Percentiles rank a stretch among this genome's conserved stretches.
These are phyloP conservation scores for Cladosporium colombiae DNA, from an alignment of 2,329 filamentous ascomycete species.

Conservation along the genomic window DNA sequence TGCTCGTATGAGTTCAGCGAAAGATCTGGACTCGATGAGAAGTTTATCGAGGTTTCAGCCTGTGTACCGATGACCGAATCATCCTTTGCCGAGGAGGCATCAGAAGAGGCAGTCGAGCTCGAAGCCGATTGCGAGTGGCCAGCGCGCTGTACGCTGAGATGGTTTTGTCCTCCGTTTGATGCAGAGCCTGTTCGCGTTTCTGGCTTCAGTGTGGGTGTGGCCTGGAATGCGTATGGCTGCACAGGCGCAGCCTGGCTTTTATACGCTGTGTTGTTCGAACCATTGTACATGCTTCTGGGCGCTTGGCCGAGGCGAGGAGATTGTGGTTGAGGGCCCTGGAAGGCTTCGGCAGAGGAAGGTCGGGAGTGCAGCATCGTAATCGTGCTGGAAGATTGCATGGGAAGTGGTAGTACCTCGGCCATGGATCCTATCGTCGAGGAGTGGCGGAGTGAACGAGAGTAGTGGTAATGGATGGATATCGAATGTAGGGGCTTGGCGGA, in stretches of 20 bases:
- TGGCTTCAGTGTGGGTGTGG: constrained; percentile 56
- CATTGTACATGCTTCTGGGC: constrained; percentile 47
- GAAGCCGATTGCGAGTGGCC: constrained; percentile 38
- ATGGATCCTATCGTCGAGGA: constrained; percentile 33
- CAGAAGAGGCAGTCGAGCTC: constrained; percentile 52
- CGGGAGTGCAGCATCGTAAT: constrained; percentile 52
- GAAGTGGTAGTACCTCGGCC: constrained; percentile 50
- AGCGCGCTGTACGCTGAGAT: constrained; percentile 19
- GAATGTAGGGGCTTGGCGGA: constrained; percentile 23
- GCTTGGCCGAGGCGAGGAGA: constrained; percentile 43
- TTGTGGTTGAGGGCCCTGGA: constrained; percentile 41
- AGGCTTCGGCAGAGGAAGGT: constrained; percentile 49
- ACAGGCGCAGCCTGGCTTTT: constrained; percentile 48
- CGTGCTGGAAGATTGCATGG: constrained; percentile 48
- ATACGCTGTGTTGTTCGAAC: constrained; percentile 43
- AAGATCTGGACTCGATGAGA: constrained; percentile 57
- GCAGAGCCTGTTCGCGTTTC: constrained; percentile 59
- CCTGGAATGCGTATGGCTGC: constrained; percentile 53
- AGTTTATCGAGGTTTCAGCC: constrained; percentile 45
- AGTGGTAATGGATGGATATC: constrained; percentile 21
- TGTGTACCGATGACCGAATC: constrained; percentile 37
- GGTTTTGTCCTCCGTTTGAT: constrained; percentile 43
- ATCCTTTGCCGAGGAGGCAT: constrained; percentile 42
- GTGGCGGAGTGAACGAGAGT: constrained; percentile 21
- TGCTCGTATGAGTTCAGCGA: constrained; percentile 57